A percentile compares a stretch with the other conserved stretches of the same genome.
Conservation (phyloP, 495 filamentous ascomycete species). For the Aspergillus homomorphus region DNA sequence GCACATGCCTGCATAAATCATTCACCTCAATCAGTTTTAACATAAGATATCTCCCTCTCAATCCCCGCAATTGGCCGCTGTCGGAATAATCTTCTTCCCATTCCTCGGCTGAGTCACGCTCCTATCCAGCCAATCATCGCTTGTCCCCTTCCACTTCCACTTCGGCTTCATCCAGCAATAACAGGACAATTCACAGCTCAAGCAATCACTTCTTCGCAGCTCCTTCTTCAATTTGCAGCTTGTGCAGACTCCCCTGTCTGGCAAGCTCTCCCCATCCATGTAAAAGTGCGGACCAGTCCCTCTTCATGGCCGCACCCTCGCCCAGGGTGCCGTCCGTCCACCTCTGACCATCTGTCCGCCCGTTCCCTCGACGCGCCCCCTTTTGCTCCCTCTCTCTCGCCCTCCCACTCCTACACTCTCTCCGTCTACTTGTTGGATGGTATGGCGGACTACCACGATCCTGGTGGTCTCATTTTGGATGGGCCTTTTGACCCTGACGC, state of each 20-base stretch:
- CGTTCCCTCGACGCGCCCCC: slow-evolving; percentile 15
- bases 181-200: background rate
- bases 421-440: slow-evolving; percentile 18
- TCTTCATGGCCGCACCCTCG: slow-evolving; percentile 20
- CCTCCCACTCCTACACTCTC: slow-evolving; percentile 16
- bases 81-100: background rate
- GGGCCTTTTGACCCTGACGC: slow-evolving; percentile 76
- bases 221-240: background rate
- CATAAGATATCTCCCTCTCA: too few relatives aligned
- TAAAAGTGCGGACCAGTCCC: slow-evolving; percentile 9
- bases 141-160: background rate
- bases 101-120: background rate
- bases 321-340: slow-evolving; percentile 19
- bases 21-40: too few relatives aligned
- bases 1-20: too few relatives aligned
- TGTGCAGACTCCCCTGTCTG: slow-evolving; percentile 2
- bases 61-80: background rate
- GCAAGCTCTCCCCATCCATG: slow-evolving; percentile 9
- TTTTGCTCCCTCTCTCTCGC: slow-evolving; percentile 8
- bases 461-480: slow-evolving; percentile 47
- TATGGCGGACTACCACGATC: slow-evolving; percentile 41
- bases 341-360: slow-evolving; percentile 13
- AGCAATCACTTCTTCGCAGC: background rate
- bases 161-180: background rate
- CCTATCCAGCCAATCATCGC: background rate